Evolutionary conservation across 2,329 filamentous ascomycete genomes (phyloP), one percentile per base, ranked within the genome.

Genomic region (Phaeosphaeria sp.): DNA sequence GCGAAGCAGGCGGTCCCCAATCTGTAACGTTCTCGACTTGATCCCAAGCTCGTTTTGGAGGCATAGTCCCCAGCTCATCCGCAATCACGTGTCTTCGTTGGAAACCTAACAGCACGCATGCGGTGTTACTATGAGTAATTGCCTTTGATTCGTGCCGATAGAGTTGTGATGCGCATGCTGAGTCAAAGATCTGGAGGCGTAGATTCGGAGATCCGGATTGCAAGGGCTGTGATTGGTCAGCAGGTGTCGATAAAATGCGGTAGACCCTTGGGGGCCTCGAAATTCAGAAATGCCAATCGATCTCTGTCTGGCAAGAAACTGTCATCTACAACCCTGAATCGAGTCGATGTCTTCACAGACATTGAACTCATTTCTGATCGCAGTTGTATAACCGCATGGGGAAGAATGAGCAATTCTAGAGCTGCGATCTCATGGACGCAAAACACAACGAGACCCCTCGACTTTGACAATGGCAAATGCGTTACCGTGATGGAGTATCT

Each of bases 111-210:
- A 36, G 11, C 30, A 15, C 30, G 13, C 30, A 23, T 22, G 13
- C 6, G 43, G 11, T 25, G 21, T 23, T 36, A 36, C 13, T 15
- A 36, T 11, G 13, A 36, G 30, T 11, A 36, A 3, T 13, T 36
- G 13, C 30, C 13, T 36, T 36, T 13, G 17, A 17, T 39, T 36
- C 30, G 47, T 21, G 46, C 25, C 18, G 27, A 49, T 15, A 21
- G 17, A 2, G n/a, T 11, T 11, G 21, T 23, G 13, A 25, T 22
- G 15, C 21, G 21, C 7, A 17, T 41, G 43, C 25, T 58, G 55
- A 56, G 46, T 56, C 58, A 55, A 56, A 55, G 21, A 33, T 36
- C 39, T 58, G 56, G 52, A 48, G 48, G 22, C 15, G 20, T 17
- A 9, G 22, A 33, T 25, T 41, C 54, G 56, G 52, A 51, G 52